phyloP scores from a whole-genome alignment of 169 alveolate genomes.

The Babesia ovata region DNA sequence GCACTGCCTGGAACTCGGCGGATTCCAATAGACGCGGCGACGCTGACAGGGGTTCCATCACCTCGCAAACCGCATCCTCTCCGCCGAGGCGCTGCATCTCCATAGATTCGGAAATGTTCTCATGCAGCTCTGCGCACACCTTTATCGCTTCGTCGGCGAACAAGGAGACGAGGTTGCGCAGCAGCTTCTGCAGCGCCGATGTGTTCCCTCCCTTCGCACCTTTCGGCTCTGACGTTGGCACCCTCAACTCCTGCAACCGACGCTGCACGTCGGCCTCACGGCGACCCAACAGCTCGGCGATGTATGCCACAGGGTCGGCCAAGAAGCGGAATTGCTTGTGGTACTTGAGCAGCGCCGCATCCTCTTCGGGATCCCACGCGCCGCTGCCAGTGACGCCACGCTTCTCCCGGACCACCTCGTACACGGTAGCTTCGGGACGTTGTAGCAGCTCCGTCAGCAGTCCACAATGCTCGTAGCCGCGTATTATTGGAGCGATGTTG shows the following conservation, averaged over 20 bases:
- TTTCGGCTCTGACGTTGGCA: neutral
- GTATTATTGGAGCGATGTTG: constrained; percentile 8
- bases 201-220: neutral
- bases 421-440: constrained; percentile 24
- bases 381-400: constrained; percentile 4
- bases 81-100: constrained; percentile 58
- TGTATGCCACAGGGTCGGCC: constrained; percentile 36
- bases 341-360: constrained; percentile 35
- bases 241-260: constrained; percentile 26
- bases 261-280: constrained; percentile 18
- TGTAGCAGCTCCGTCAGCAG: constrained; percentile 29
- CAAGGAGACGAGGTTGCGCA: neutral
- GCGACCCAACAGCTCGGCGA: constrained; percentile 53
- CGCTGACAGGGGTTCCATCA: constrained; percentile 54
- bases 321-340: constrained; percentile 32
- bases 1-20: constrained; percentile 22
- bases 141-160: constrained; percentile 32
- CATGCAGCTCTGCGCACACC: constrained; percentile 45
- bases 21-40: constrained; percentile 16
- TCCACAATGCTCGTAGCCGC: constrained; percentile 42
- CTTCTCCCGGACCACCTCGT: constrained; percentile 28
- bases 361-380: constrained; percentile 48
- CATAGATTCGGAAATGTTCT: constrained; percentile 38
- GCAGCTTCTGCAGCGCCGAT: neutral
- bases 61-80: constrained; percentile 28